Evolutionary conservation across 768 basidiomycete genomes (phyloP).

Genomic region (Mycena galericulata): DNA sequence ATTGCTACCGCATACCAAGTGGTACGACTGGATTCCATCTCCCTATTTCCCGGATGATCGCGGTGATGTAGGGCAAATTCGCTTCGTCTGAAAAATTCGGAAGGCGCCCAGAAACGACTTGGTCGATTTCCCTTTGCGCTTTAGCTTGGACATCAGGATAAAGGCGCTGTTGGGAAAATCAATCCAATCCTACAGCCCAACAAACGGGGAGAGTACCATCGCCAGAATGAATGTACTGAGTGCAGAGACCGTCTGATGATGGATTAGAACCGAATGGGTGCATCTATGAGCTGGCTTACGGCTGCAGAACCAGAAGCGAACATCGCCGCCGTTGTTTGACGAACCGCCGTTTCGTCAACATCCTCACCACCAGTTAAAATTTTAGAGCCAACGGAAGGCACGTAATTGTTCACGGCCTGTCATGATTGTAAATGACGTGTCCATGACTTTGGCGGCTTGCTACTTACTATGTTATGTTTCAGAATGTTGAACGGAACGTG

Average conservation of each 20-base stretch:
- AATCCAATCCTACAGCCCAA: not conserved
- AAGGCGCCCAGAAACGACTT: conserved; percentile 28
- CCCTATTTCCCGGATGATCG: conserved; percentile 26
- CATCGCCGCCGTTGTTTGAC: conserved; percentile 26
- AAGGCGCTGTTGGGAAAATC: conserved; percentile 21
- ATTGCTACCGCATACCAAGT: conserved; percentile 5
- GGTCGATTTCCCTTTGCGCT: conserved; percentile 41
- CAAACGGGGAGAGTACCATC: conserved; percentile 14
- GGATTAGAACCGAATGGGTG: not conserved
- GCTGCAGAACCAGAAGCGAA: conserved; percentile 31
- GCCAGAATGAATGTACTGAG: conserved; percentile 25
- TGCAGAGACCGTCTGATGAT: conserved; percentile 22
- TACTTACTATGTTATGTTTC: conserved; percentile 19
- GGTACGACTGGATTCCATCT: conserved; percentile 32
- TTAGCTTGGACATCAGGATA: conserved; percentile 39
- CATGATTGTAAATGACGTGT: not conserved
- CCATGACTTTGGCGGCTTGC: no score
- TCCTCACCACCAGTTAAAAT: conserved; percentile 4
- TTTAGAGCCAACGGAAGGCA: conserved; percentile 25
- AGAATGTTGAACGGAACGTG: conserved; percentile 23
- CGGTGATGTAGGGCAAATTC: conserved; percentile 28
- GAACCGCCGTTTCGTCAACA: conserved; percentile 14
- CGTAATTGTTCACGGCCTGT: conserved; percentile 19
- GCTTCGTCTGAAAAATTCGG: conserved; percentile 28
- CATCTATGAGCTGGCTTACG: not conserved